Evolutionary conservation across 495 filamentous ascomycete genomes (phyloP).

Genomic region (Podospora pseudopauciseta): DNA sequence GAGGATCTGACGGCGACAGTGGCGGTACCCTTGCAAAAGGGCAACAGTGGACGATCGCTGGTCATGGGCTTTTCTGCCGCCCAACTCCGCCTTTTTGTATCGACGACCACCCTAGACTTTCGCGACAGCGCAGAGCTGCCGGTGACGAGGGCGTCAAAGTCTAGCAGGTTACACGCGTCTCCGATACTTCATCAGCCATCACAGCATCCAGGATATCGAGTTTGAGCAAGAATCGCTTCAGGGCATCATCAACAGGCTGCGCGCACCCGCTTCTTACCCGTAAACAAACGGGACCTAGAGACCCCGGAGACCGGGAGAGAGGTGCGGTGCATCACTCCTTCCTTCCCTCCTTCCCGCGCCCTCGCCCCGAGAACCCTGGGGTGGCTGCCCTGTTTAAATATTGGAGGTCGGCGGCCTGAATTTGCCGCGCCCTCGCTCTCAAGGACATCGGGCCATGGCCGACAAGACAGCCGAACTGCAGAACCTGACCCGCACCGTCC

Average conservation of each 20-base stretch:
- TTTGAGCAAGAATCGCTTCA: background rate
- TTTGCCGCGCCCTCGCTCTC: background rate
- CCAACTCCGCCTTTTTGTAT: conserved; percentile 25
- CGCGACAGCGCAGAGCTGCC: background rate
- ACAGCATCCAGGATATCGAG: background rate
- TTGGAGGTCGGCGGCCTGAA: background rate
- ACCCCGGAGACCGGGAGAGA: background rate
- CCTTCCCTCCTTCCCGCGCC: too few relatives aligned
- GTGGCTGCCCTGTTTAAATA: background rate
- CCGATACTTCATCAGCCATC: background rate
- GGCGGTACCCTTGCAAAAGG: conserved; percentile 2
- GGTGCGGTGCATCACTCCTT: background rate
- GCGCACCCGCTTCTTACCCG: background rate
- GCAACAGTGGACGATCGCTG: conserved; percentile 14
- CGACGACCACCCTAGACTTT: conserved; percentile 19
- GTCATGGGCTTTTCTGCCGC: conserved; percentile 26
- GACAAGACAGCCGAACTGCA: conserved; percentile 37
- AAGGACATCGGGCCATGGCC: conserved; percentile 15
- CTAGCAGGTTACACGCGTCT: background rate
- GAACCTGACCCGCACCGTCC: conserved; percentile 32
- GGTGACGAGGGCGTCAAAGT: background rate
- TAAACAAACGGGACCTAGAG: background rate
- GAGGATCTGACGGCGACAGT: background rate
- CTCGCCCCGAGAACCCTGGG: background rate
- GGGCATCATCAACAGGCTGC: background rate